Evolutionary conservation across 805 yeast genomes (phyloP), one percentile per base, ranked within the genome.

Genomic region (Debaryomyces tyrocola): DNA sequence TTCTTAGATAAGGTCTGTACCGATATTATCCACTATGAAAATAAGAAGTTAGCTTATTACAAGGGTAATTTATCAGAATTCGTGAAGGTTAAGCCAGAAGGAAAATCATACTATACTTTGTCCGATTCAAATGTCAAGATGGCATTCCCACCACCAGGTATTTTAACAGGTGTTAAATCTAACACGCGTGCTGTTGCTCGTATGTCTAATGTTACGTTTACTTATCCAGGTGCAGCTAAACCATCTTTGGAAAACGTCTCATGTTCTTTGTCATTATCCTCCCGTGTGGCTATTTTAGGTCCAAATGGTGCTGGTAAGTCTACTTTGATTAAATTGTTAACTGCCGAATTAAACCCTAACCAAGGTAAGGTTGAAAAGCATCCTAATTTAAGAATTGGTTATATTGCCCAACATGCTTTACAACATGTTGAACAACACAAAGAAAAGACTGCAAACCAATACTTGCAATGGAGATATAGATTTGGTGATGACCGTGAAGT

Each of bases 221-320:
- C 87, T 35, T 92, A 94, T 64, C 97, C 98, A 21, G 96, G 96
- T 47, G 88, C 90, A 21, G 69, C 81, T 15, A 87, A 88, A 64
- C 96, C 96, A 29, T 88, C 96, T 2, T 75, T 92, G 58, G 63
- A 67, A 27, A 62, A 87, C 62, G 94, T 90, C 33, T 85, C 96
- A 2, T 88, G 96, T 69, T 87, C 96, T n/a, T 77, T 94, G 49
- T 87, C 96, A 2, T 75, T 92, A 55, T 88, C 96, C n/a, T 92
- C 98, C 29, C 85, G 99, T 73, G 96, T 92, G 53, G 98, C 98
- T 39, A 84, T 94, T 59, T 73, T 94, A 47, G 99, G 99, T 46
- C 97, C 98, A 51, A 92, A 92, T 67, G 99, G 99, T 78, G 99
- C 99, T 44, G 99, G 99, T 75, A 92, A 92, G 69, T 90, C 97